Evolutionary conservation across 345 rosid genomes (phyloP).

Genomic region (Moricandia moricandioides): DNA sequence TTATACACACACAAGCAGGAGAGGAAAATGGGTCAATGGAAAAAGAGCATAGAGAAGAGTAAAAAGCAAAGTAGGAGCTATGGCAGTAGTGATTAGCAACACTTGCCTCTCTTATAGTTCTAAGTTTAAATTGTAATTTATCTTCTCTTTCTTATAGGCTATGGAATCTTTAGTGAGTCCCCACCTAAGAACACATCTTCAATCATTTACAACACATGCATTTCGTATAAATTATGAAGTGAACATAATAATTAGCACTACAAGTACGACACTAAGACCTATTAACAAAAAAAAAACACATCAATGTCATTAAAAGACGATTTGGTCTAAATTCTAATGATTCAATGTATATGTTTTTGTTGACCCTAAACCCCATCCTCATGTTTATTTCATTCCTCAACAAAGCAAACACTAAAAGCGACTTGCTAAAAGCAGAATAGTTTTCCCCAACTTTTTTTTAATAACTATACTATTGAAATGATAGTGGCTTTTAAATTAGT

Average conservation of each 20-base stretch:
- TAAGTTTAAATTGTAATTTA: constrained; percentile 5
- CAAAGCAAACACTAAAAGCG: constrained; percentile 22
- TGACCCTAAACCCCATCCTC: constrained; percentile 38
- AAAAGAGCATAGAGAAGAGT: constrained; percentile 32
- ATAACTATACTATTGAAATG: neutral
- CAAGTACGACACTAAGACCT: constrained; percentile 3
- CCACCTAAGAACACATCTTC: constrained; percentile 35
- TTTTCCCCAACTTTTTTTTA: constrained; percentile 6
- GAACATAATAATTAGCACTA: neutral
- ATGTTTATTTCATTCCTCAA: constrained; percentile 33
- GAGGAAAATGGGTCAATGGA: constrained; percentile 27
- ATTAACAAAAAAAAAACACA: neutral
- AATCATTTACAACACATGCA: constrained; percentile 31
- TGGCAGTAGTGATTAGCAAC: constrained; percentile 36
- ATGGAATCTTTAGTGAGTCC: constrained; percentile 35
- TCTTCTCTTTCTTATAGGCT: constrained; percentile 18
- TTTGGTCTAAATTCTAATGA: constrained; percentile 6
- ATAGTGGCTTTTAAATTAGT: constrained; percentile 19
- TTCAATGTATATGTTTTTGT: neutral
- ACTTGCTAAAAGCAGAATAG: constrained; percentile 31
- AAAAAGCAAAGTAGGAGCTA: constrained; percentile 28
- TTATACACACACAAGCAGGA: constrained; percentile 33
- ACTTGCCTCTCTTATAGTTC: constrained; percentile 33
- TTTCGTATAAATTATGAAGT: constrained; percentile 3
- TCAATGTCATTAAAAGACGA: neutral